Conservation (phyloP, 148 eudicot species). For the Heliamphora exappendiculata region DNA sequence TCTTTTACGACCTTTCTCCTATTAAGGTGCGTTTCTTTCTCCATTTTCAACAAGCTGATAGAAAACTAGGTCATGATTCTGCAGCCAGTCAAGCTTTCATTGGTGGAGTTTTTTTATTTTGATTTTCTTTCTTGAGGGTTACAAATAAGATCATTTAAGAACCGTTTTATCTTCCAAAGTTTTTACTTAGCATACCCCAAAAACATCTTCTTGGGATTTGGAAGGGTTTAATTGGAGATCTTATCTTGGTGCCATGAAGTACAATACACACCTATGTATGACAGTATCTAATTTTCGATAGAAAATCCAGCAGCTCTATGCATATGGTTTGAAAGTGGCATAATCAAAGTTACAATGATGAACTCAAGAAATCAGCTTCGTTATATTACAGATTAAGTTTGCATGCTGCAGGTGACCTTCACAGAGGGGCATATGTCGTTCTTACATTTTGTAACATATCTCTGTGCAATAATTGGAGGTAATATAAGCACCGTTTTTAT, state of each 20-base stretch:
- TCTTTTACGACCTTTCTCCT: constrained; percentile 88
- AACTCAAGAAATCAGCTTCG: not conserved
- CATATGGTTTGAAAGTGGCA: not conserved
- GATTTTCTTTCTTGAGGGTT: not conserved
- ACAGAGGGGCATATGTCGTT: constrained; percentile 56
- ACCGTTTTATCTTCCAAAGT: not conserved
- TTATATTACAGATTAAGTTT: not conserved
- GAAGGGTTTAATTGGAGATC: not conserved
- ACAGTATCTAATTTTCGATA: not conserved
- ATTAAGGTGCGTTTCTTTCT: constrained; percentile 50
- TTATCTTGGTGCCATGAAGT: not conserved
- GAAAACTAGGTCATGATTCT: not conserved
- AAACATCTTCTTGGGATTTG: not conserved
- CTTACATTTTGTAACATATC: constrained; percentile 78
- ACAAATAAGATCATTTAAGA: not conserved
- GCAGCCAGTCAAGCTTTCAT: not conserved
- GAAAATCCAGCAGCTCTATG: not conserved
- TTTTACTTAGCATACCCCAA: not conserved
- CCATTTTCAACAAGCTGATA: not conserved
- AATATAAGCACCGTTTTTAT: not conserved
- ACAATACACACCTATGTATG: not conserved
- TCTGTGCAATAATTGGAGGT: constrained; percentile 94
- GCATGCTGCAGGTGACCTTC: constrained; percentile 61
- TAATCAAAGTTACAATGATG: not conserved
- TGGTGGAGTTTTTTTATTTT: not conserved